Evolutionary conservation across 106 monocot genomes (phyloP).

Genomic region (Apostasia ramifera): DNA sequence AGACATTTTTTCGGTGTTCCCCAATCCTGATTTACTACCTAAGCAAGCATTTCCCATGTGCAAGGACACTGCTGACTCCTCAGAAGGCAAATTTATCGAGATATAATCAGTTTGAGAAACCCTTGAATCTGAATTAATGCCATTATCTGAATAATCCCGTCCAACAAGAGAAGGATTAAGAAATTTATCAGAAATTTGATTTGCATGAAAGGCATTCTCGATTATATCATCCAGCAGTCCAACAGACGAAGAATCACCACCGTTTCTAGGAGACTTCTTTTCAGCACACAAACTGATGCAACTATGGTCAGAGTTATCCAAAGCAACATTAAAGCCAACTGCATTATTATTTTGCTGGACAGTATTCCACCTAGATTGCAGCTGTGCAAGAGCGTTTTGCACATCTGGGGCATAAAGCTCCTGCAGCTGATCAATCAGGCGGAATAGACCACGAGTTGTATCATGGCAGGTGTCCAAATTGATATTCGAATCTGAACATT

Average conservation of each 20-base stretch:
- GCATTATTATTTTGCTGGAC: constrained; percentile 28
- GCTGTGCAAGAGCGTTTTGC: constrained; percentile 67
- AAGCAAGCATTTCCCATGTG: not conserved
- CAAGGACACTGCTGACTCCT: not conserved
- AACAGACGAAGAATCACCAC: constrained; percentile 14
- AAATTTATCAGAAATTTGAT: constrained; percentile 1
- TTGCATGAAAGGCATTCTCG: constrained; percentile 68
- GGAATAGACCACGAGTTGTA: constrained; percentile 58
- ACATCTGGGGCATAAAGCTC: constrained; percentile 89
- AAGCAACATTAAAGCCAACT: constrained; percentile 11
- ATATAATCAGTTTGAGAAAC: constrained; percentile 1
- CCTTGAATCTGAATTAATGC: not conserved
- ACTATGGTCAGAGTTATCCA: constrained; percentile 6
- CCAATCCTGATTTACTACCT: constrained; percentile 7
- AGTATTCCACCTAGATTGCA: constrained; percentile 88
- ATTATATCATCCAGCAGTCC: constrained; percentile 83
- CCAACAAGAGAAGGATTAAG: not conserved
- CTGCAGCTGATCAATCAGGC: constrained; percentile 66
- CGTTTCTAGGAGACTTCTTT: constrained; percentile 10
- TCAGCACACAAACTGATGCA: constrained; percentile 13
- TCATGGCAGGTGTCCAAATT: constrained; percentile 64
- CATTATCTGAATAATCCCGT: constrained; percentile 1
- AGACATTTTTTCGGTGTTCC: constrained; percentile 4
- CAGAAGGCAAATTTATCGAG: constrained; percentile 18
- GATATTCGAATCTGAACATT: constrained; percentile 67